These are phyloP conservation scores for Themeda triandra DNA, from an alignment of 176 grass and related monocot species.

Conservation along the genomic window DNA sequence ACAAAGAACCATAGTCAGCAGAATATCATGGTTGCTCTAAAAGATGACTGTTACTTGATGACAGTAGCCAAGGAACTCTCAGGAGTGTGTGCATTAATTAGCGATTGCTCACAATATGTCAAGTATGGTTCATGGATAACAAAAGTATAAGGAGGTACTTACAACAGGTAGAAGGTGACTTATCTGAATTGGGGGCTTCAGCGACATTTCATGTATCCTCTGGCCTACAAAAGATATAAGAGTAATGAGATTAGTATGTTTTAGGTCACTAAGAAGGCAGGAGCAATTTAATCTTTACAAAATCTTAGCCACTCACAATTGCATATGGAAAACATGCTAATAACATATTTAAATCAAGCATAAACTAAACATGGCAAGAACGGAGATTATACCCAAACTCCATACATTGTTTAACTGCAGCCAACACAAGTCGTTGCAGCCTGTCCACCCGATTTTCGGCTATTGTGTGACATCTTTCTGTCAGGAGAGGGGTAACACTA, in stretches of 20 bases:
- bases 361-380: neutral
- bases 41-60: neutral
- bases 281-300: neutral
- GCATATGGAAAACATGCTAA: neutral
- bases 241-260: constrained; percentile 14
- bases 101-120: neutral
- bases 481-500: constrained; percentile 87
- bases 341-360: neutral
- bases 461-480: constrained; percentile 70
- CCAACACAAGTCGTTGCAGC: constrained; percentile 76
- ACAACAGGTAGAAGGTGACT: constrained; percentile 54
- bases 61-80: neutral
- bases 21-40: neutral
- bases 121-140: neutral
- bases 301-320: neutral
- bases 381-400: neutral
- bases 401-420: constrained; percentile 97
- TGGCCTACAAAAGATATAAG: constrained; percentile 58
- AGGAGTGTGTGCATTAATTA: neutral
- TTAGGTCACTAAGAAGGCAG: constrained; percentile 21
- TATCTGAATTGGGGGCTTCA: constrained; percentile 72
- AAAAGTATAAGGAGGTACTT: constrained; percentile 37
- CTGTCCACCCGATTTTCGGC: constrained; percentile 89
- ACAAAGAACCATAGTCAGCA: neutral
- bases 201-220: constrained; percentile 79